These are phyloP conservation scores for Laguncularia racemosa DNA, from an alignment of 345 rosid genomes.

Conservation along the genomic window DNA sequence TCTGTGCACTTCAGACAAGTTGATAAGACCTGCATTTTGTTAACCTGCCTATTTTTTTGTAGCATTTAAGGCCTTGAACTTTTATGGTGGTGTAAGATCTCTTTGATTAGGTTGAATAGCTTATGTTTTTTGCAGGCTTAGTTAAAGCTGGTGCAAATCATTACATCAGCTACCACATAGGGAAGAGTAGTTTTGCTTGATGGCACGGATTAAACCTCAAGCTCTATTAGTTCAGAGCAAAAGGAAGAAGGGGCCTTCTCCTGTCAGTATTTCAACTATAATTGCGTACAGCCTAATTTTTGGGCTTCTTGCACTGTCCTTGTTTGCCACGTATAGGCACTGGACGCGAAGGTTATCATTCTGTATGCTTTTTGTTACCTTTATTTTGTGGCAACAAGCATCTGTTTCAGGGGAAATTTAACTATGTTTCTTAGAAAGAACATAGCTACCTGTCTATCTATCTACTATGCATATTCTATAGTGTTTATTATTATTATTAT, in stretches of 20 bases:
- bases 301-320: slow-evolving; percentile 33
- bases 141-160: no score
- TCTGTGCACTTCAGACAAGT: no score
- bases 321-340: slow-evolving; percentile 47
- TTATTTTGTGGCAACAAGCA: background rate
- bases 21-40: no score
- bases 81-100: no score
- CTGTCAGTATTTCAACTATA: slow-evolving; percentile 43
- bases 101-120: no score
- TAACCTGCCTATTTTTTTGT: no score
- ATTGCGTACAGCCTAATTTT: slow-evolving; percentile 36
- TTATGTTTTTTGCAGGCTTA: no score
- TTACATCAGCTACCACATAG: no score
- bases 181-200: slow-evolving; percentile 1
- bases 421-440: no score
- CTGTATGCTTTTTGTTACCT: background rate
- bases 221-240: slow-evolving; percentile 65
- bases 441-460: background rate
- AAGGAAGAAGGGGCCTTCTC: slow-evolving; percentile 62
- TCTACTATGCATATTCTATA: background rate
- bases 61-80: no score
- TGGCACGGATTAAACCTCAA: slow-evolving; percentile 81
- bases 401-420: no score
- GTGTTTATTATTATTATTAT: background rate
- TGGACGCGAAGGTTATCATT: slow-evolving; percentile 47